These are phyloP conservation scores for Globomyces sp. DNA, from an alignment of 371 early-diverging fungal species.

Conservation along the genomic window DNA sequence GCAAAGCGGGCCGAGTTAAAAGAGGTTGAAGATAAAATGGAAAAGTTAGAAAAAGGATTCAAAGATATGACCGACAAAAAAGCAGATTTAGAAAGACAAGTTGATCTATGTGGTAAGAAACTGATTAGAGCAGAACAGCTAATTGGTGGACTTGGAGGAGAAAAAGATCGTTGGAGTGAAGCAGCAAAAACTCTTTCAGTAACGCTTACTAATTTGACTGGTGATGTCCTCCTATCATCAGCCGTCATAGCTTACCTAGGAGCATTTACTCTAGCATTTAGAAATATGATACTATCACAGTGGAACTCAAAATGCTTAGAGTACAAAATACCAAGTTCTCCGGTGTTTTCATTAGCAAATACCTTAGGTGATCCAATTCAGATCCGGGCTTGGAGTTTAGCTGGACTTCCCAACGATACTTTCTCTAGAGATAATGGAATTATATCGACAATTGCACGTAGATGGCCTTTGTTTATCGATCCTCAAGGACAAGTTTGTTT, in stretches of 20 bases:
- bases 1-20: slow-evolving; percentile 53
- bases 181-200: slow-evolving; percentile 39
- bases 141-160: slow-evolving; percentile 57
- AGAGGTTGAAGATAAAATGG: slow-evolving; percentile 60
- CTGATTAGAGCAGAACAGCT: slow-evolving; percentile 56
- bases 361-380: slow-evolving; percentile 56
- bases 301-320: slow-evolving; percentile 45
- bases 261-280: slow-evolving; percentile 51
- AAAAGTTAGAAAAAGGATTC: slow-evolving; percentile 42
- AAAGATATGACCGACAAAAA: slow-evolving; percentile 55
- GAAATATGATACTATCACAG: slow-evolving; percentile 37
- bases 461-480: slow-evolving; percentile 56
- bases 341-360: slow-evolving; percentile 39
- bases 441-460: slow-evolving; percentile 46
- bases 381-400: slow-evolving; percentile 51
- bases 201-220: slow-evolving; percentile 47
- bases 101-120: slow-evolving; percentile 51
- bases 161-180: slow-evolving; percentile 57
- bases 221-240: slow-evolving; percentile 51
- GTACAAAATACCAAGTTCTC: slow-evolving; percentile 42
- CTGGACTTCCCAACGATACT: slow-evolving; percentile 54
- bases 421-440: slow-evolving; percentile 59
- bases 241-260: slow-evolving; percentile 57
- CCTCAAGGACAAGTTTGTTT: slow-evolving; percentile 45
- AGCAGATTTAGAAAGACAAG: slow-evolving; percentile 55